Conservation (phyloP, 345 rosid genomes). For the Euclidium syriacum region DNA sequence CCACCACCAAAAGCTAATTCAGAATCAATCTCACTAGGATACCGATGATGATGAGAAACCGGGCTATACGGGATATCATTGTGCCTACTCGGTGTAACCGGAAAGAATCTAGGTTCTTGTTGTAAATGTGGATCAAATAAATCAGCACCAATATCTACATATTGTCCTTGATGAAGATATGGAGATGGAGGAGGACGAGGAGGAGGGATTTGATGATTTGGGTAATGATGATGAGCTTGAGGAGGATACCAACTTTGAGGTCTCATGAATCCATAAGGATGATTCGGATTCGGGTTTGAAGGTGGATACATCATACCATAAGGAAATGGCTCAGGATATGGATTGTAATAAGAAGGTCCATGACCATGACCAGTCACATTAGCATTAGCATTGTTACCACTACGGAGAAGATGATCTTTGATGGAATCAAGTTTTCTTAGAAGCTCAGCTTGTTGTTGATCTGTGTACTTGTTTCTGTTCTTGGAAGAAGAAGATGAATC, state of each 20-base stretch:
- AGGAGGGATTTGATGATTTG: slow-evolving; percentile 9
- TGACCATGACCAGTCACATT: slow-evolving; percentile 1
- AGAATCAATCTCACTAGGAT: slow-evolving; percentile 32
- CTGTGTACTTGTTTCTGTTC: slow-evolving; percentile 1
- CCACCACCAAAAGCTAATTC: slow-evolving; percentile 25
- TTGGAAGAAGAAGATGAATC: slow-evolving; percentile 6
- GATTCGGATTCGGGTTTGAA: slow-evolving; percentile 43
- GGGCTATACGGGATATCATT: slow-evolving; percentile 19
- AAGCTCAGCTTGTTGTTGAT: slow-evolving; percentile 31
- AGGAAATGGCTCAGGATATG: slow-evolving; percentile 37
- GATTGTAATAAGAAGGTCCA: slow-evolving; percentile 43
- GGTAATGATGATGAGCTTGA: slow-evolving; percentile 10
- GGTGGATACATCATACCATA: slow-evolving; percentile 40
- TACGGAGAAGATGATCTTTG: slow-evolving; percentile 22
- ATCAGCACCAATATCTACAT: slow-evolving; percentile 30
- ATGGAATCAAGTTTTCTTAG: slow-evolving; percentile 23
- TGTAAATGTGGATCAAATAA: slow-evolving; percentile 20
- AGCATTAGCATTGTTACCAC: neutral
- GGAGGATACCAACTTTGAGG: slow-evolving; percentile 20
- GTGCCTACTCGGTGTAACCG: slow-evolving; percentile 20
- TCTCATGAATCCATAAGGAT: slow-evolving; percentile 17
- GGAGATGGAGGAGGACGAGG: slow-evolving; percentile 35
- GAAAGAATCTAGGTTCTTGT: slow-evolving; percentile 27
- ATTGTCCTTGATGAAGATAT: slow-evolving; percentile 23
- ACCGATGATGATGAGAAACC: slow-evolving; percentile 12